Evolutionary conservation across 2,329 filamentous ascomycete species (phyloP), one percentile per base, ranked within the genome.

Genomic region (Colletotrichum chrysophilum): DNA sequence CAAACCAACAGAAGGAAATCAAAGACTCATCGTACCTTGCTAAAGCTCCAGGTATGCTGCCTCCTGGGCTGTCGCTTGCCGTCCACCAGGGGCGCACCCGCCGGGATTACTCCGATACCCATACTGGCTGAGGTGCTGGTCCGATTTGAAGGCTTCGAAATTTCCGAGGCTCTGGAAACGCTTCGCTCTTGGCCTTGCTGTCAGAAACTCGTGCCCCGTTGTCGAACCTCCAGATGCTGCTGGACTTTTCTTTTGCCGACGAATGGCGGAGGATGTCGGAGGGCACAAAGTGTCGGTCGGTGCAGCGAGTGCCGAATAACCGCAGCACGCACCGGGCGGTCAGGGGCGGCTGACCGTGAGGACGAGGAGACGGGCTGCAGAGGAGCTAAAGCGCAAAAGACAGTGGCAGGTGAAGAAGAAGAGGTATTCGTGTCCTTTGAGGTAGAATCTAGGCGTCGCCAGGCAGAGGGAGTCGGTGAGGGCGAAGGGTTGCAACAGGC

Each of bases 41-140:
- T 85, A 71, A 87, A 85, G 77, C 80, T 86, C 82, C 83, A 87
- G 14, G 85, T 87, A 66, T 87, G 84, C 69, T 80, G 81, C 66
- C 83, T 79, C 68, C 80, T 76, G 76, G 83, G 79, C 58, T 64
- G 69, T 36, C 52, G 64, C 65, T 69, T 76, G 5, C 56, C 70
- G 18, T 74, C 74, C 18, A 67, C 73, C 28, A 70, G 56, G 16
- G 67, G 67, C 24, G 74, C 64, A 38, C 74, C 70, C 36, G 74
- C 74, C 21, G 74, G 74, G 48, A 76, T 76, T 24, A 74, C 74
- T 74, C 74, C 74, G 70, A 76, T 76, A 30, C 74, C 74, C 74
- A 76, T 76, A 28, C 38, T 73, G 65, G 14, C 58, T 30, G n/a
- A n/a, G 16, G 6, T 28, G 26, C 43, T 21, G 5, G 24, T 14